Conservation (phyloP, 2,329 filamentous ascomycete genomes). For the Epichloe brachyelytri region DNA sequence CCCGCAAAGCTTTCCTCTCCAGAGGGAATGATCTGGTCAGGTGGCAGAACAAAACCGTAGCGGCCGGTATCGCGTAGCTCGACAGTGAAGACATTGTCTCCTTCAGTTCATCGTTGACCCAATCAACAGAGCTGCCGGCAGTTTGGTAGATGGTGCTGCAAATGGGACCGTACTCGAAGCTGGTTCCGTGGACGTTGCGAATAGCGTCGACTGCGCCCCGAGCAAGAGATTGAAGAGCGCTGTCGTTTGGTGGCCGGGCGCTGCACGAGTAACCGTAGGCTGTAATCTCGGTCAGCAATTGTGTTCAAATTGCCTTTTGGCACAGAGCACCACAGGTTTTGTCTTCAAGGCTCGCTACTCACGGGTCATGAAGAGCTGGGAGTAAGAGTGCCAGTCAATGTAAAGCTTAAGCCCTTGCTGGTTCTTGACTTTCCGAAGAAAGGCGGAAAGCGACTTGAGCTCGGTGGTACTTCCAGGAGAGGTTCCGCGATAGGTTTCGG, state of each 20-base stretch:
- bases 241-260: slow-evolving; percentile 30
- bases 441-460: slow-evolving; percentile 31
- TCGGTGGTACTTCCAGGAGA: slow-evolving; percentile 36
- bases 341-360: slow-evolving; percentile 23
- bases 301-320: not conserved
- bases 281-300: not conserved
- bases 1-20: slow-evolving; percentile 31
- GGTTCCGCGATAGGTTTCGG: slow-evolving; percentile 33
- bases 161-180: slow-evolving; percentile 35
- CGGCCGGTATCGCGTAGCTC: slow-evolving; percentile 25
- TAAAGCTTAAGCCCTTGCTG: slow-evolving; percentile 43
- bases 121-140: slow-evolving; percentile 32
- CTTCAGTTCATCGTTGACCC: slow-evolving; percentile 27
- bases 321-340: not conserved
- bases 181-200: slow-evolving; percentile 24
- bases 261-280: slow-evolving; percentile 49
- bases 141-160: slow-evolving; percentile 51
- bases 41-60: slow-evolving; percentile 30
- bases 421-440: slow-evolving; percentile 19
- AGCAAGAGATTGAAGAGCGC: slow-evolving; percentile 36
- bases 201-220: slow-evolving; percentile 37
- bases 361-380: slow-evolving; percentile 47
- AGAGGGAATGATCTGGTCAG: slow-evolving; percentile 28
- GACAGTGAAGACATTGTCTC: slow-evolving; percentile 27
- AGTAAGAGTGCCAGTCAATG: slow-evolving; percentile 54